Percentiles rank a stretch among this genome's conserved stretches.
Evolutionary conservation across 2,329 filamentous ascomycete species (phyloP).

Genomic region (Aspergillus fischeri): DNA sequence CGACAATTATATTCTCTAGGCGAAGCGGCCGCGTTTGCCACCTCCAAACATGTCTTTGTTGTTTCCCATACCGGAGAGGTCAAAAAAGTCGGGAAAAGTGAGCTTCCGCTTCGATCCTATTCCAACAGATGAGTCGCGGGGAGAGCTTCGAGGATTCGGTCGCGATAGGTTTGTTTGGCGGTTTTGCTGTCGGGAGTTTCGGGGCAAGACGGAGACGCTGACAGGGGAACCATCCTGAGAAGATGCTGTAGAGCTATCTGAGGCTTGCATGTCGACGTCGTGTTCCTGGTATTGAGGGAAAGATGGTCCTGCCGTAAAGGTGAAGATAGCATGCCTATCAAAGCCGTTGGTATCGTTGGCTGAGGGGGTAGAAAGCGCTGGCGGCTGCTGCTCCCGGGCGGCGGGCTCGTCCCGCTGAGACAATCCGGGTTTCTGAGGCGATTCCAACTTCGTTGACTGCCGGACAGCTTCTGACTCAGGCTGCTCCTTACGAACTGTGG

Average conservation of each 20-base stretch:
- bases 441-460: conserved; percentile 27
- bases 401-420: conserved; percentile 23
- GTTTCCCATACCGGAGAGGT: conserved; percentile 44
- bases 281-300: conserved; percentile 34
- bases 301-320: conserved; percentile 41
- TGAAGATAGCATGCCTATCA: conserved; percentile 37
- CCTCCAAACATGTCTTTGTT: conserved; percentile 42
- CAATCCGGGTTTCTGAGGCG: conserved; percentile 26
- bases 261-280: conserved; percentile 43
- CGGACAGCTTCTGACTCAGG: conserved; percentile 23
- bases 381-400: conserved; percentile 14
- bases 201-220: conserved; percentile 41
- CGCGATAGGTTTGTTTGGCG: conserved; percentile 38
- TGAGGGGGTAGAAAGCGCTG: conserved; percentile 14
- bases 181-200: conserved; percentile 37
- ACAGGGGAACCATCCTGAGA: conserved; percentile 34
- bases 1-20: conserved; percentile 31
- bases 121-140: conserved; percentile 35
- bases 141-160: conserved; percentile 33
- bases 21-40: conserved; percentile 46
- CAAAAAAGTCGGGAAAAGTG: conserved; percentile 47
- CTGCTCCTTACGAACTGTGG: conserved; percentile 29
- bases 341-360: conserved; percentile 21
- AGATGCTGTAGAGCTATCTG: conserved; percentile 30
- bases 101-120: conserved; percentile 47